Percentiles rank a stretch among this genome's conserved stretches.
phyloP scores from a whole-genome alignment of 2,329 filamentous ascomycete genomes.

The Chaetoscypha palmicola region DNA sequence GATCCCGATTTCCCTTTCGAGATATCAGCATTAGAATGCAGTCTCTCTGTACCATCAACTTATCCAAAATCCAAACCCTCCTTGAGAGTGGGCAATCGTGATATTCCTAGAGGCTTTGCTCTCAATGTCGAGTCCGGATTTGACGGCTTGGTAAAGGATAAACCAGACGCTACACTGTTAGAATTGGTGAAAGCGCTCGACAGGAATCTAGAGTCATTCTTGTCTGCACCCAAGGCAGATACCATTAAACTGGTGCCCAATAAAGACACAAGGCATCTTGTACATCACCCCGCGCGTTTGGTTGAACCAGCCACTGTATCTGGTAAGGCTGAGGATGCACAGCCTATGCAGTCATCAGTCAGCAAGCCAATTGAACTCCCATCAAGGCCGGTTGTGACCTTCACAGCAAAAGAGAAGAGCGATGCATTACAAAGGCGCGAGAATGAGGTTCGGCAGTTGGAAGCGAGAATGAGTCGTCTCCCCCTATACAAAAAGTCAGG shows the following conservation, averaged over 20 bases:
- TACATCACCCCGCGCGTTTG: slow-evolving; percentile 19
- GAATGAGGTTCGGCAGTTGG: slow-evolving; percentile 63
- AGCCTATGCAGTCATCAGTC: slow-evolving; percentile 2
- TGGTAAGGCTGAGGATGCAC: slow-evolving; percentile 4
- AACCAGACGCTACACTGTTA: slow-evolving; percentile 52
- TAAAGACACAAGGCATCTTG: slow-evolving; percentile 31
- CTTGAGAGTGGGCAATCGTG: slow-evolving; percentile 59
- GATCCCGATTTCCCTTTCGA: slow-evolving; percentile 83
- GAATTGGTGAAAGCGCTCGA: slow-evolving; percentile 64
- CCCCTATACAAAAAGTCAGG: slow-evolving; percentile 60
- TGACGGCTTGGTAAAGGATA: slow-evolving; percentile 52
- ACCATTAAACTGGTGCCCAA: slow-evolving; percentile 55
- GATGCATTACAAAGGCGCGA: slow-evolving; percentile 57
- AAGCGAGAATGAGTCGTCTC: slow-evolving; percentile 64
- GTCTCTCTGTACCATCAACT: slow-evolving; percentile 53
- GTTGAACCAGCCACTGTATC: slow-evolving; percentile 16
- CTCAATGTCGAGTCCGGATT: slow-evolving; percentile 74
- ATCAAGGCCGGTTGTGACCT: slow-evolving; percentile 29
- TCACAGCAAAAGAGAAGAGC: slow-evolving; percentile 51
- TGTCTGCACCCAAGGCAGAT: slow-evolving; percentile 63
- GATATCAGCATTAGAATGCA: slow-evolving; percentile 60
- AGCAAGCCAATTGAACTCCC: slow-evolving; percentile 6
- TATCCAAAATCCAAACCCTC: slow-evolving; percentile 55
- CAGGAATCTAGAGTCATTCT: slow-evolving; percentile 60
- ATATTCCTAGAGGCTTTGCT: slow-evolving; percentile 64